Evolutionary conservation across 805 yeast species (phyloP).

Genomic region (Candida hispaniensis): DNA sequence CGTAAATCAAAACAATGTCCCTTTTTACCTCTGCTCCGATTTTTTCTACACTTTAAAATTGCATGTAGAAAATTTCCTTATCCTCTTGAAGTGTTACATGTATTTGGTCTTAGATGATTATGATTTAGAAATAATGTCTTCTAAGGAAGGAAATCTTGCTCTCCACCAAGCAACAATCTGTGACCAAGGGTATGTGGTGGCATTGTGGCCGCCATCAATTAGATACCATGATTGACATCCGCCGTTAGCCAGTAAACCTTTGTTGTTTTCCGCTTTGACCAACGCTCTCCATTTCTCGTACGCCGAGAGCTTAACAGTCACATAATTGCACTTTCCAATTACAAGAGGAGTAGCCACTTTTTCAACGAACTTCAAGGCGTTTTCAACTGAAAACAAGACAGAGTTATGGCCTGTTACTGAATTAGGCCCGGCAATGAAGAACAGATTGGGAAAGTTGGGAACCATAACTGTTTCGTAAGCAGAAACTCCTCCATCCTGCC

Average conservation of each 20-base stretch:
- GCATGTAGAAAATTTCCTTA: no score
- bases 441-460: constrained; percentile 18
- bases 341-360: constrained; percentile 16
- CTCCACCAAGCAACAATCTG: constrained; percentile 18
- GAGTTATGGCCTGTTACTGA: constrained; percentile 20
- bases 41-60: no score
- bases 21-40: no score
- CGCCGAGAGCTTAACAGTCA: constrained; percentile 18
- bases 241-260: constrained; percentile 16
- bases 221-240: constrained; percentile 20
- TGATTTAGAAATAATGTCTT: no score
- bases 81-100: no score
- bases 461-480: constrained; percentile 20
- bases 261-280: constrained; percentile 12
- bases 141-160: no score
- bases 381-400: constrained; percentile 19
- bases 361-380: constrained; percentile 17
- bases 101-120: no score
- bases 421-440: constrained; percentile 19
- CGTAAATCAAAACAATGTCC: no score
- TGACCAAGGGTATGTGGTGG: constrained; percentile 19
- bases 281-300: constrained; percentile 17
- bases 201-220: constrained; percentile 16
- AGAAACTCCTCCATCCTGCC: constrained; percentile 17
- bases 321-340: constrained; percentile 12